Percentiles rank a stretch among this genome's conserved stretches.
phyloP scores from a whole-genome alignment of 1,139 yeast species.

The Yamadazyma conglobata region DNA sequence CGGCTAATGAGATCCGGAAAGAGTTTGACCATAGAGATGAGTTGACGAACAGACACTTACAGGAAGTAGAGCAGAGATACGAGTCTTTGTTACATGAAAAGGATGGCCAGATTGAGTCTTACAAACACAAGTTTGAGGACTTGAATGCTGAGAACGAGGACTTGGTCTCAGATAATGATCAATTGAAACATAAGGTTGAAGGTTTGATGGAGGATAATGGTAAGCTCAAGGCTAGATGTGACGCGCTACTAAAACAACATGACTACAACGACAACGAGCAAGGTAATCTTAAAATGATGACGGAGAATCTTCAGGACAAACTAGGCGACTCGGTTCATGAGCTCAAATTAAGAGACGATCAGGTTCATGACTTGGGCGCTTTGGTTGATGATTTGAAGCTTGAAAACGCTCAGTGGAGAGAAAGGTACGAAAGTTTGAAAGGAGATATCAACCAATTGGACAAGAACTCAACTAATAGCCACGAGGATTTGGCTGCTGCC shows the following conservation, averaged over 20 bases:
- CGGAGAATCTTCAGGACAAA: background rate
- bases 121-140: background rate
- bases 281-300: background rate
- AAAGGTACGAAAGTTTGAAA: slow-evolving; percentile 2
- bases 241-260: background rate
- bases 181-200: too few relatives aligned
- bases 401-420: slow-evolving; percentile 3
- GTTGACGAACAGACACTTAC: too few relatives aligned
- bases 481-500: slow-evolving; percentile 1
- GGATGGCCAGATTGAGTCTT: slow-evolving; percentile 2
- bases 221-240: background rate
- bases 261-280: background rate
- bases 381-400: slow-evolving; percentile 10
- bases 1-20: slow-evolving; percentile 1
- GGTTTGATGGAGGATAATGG: background rate
- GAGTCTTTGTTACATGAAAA: slow-evolving; percentile 4
- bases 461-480: background rate
- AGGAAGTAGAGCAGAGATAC: slow-evolving; percentile 1
- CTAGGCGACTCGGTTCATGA: background rate
- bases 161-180: too few relatives aligned
- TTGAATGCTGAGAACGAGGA: background rate
- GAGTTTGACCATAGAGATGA: slow-evolving; percentile 1
- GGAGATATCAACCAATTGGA: slow-evolving; percentile 1
- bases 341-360: background rate
- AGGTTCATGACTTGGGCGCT: slow-evolving; percentile 4